Conservation (phyloP, 2,329 filamentous ascomycete genomes). For the Apiospora marii region DNA sequence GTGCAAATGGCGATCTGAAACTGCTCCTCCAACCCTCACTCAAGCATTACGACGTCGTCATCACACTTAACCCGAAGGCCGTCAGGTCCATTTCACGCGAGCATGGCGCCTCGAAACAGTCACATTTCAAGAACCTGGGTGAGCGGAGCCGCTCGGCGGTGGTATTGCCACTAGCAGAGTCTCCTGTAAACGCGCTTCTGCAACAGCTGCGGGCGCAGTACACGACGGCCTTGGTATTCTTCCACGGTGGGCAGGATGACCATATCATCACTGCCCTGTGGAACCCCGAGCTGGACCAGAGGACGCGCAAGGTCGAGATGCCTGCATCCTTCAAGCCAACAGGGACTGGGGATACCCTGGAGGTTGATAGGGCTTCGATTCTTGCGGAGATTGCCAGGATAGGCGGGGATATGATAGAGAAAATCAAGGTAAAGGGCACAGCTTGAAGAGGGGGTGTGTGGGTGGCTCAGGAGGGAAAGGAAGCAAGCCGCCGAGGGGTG, state of each 20-base stretch:
- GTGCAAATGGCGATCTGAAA: constrained; percentile 59
- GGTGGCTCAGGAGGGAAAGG: background rate
- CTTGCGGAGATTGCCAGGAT: constrained; percentile 76
- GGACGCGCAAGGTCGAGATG: constrained; percentile 75
- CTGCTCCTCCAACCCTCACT: constrained; percentile 77
- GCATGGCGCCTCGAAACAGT: constrained; percentile 46
- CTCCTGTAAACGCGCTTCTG: constrained; percentile 70
- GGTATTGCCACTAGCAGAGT: constrained; percentile 58
- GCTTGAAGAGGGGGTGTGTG: constrained; percentile 26
- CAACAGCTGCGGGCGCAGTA: constrained; percentile 74
- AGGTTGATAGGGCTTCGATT: constrained; percentile 72
- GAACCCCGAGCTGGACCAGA: constrained; percentile 61
- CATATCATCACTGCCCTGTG: constrained; percentile 66
- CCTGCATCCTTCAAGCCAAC: constrained; percentile 71
- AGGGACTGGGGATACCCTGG: constrained; percentile 55
- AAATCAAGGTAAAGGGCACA: constrained; percentile 51
- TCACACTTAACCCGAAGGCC: constrained; percentile 70
- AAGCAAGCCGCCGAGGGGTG: background rate
- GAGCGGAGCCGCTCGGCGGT: constrained; percentile 55
- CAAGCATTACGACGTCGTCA: constrained; percentile 84
- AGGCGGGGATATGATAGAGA: constrained; percentile 69
- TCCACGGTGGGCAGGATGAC: constrained; percentile 69
- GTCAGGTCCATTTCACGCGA: constrained; percentile 51
- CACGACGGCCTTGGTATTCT: constrained; percentile 77
- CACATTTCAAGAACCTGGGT: constrained; percentile 83